Evolutionary conservation across 1,139 yeast genomes (phyloP).

Genomic region (Candida mesenterica): DNA sequence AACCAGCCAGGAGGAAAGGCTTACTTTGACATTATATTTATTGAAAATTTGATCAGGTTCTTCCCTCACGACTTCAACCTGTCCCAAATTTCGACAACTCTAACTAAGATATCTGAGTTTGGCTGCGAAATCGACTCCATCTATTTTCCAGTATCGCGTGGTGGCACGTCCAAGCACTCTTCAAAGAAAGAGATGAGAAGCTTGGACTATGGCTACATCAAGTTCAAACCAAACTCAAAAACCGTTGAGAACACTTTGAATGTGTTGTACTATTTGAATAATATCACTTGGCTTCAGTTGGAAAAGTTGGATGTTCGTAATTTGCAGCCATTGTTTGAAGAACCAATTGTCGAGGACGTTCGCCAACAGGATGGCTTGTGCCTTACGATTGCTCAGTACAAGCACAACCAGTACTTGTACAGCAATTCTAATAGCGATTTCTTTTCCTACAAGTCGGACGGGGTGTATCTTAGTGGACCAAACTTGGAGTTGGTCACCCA

Average conservation of each 20-base stretch:
- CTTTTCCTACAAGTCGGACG: slow-evolving; percentile 7
- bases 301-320: slow-evolving; percentile 16
- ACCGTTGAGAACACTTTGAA: slow-evolving; percentile 25
- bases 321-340: slow-evolving; percentile 12
- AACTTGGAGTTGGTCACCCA: slow-evolving; percentile 9
- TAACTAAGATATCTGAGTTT: slow-evolving; percentile 32
- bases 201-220: slow-evolving; percentile 32
- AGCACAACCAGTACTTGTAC: slow-evolving; percentile 36
- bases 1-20: not conserved
- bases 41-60: slow-evolving; percentile 43
- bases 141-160: slow-evolving; percentile 42
- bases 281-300: slow-evolving; percentile 27
- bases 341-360: slow-evolving; percentile 3
- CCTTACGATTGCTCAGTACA: slow-evolving; percentile 39
- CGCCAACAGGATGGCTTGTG: slow-evolving; percentile 34
- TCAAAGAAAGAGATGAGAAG: slow-evolving; percentile 15
- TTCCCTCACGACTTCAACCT: slow-evolving; percentile 10
- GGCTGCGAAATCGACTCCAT: slow-evolving; percentile 40
- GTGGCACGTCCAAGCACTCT: slow-evolving; percentile 17
- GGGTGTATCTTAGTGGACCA: slow-evolving; percentile 7
- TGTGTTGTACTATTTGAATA: slow-evolving; percentile 32
- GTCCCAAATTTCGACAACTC: slow-evolving; percentile 6
- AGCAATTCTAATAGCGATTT: slow-evolving; percentile 10
- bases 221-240: slow-evolving; percentile 19
- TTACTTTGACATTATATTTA: slow-evolving; percentile 35